Evolutionary conservation across 306 rosid genomes (phyloP), one percentile per base, ranked within the genome.

Genomic region (Chamaecrista fasciculata): DNA sequence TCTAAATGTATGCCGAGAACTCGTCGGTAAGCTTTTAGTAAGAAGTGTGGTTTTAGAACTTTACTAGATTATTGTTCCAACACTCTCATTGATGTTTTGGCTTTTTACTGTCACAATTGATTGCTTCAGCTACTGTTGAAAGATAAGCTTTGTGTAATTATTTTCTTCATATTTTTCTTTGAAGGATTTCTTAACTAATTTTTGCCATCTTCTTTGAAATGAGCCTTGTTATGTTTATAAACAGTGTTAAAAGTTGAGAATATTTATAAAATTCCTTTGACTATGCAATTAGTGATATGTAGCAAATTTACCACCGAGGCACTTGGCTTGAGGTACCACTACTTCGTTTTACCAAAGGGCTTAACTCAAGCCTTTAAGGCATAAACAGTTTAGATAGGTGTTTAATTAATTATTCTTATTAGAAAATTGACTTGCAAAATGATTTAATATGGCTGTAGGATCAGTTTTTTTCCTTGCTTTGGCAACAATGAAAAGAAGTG

Each of bases 1-100:
- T 89, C 95, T 94, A 61, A 90, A 91, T 69, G 79, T 53, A 28
- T 88, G 95, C 78, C 89, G 99, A 46, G 97, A 94, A 61, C 73
- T 88, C 52, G 85, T 88, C 18, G 96, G 99, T 94, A 78, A 88
- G 82, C 75, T 69, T 50, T 66, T 74, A 5, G 28, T 6, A 29
- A 4, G 29, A 65, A 18, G 40, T 34, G 4, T 65, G 26, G 16
- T 26, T 65, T 28, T 65, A 11, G 28, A 15, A 16, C 10, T 44
- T 2, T 65, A n/a, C 53, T 8, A 23, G 9, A 37, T 19, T 62
- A 21, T 59, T 37, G 33, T 20, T 37, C 61, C 40, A 23, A 40
- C 65, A 60, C 62, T 40, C 21, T 31, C 28, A 50, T 73, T 33
- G 40, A 61, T 43, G 9, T 34, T 58, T 68, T 60, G 31, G 61